Conservation (phyloP, 306 rosid species). For the Rubus parviflorus region DNA sequence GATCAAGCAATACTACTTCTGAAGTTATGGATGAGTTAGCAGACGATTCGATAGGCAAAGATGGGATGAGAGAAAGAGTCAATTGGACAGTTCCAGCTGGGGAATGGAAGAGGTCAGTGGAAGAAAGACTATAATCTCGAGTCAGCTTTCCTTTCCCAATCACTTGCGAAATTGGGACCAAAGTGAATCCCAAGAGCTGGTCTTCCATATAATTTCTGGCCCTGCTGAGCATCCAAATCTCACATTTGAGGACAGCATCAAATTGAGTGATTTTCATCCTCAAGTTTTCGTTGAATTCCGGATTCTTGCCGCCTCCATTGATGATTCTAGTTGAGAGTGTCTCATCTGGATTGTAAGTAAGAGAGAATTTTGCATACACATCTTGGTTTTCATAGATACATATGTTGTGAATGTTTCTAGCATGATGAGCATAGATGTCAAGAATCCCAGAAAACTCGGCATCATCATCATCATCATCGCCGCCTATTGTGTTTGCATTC, state of each 20-base stretch:
- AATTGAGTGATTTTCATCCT: slow-evolving; percentile 64
- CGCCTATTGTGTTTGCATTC: slow-evolving; percentile 30
- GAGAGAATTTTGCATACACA: slow-evolving; percentile 89
- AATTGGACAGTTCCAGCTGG: slow-evolving; percentile 91
- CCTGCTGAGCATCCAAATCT: slow-evolving; percentile 94
- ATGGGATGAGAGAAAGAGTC: slow-evolving; percentile 52
- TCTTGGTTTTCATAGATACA: slow-evolving; percentile 95
- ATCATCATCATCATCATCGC: slow-evolving; percentile 30
- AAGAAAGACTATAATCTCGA: slow-evolving; percentile 72
- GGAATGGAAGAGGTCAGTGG: slow-evolving; percentile 93
- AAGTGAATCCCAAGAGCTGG: slow-evolving; percentile 85
- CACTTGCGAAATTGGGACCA: slow-evolving; percentile 71
- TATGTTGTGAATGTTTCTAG: slow-evolving; percentile 85
- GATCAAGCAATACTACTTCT: slow-evolving; percentile 76
- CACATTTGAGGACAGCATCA: slow-evolving; percentile 86
- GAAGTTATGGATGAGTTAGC: slow-evolving; percentile 76
- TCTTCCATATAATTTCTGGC: slow-evolving; percentile 76
- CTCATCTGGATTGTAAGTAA: slow-evolving; percentile 85
- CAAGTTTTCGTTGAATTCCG: slow-evolving; percentile 72
- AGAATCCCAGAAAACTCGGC: slow-evolving; percentile 61
- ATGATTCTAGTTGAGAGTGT: slow-evolving; percentile 67
- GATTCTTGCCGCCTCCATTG: slow-evolving; percentile 79
- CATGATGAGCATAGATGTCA: slow-evolving; percentile 83
- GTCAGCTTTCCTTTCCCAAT: slow-evolving; percentile 65
- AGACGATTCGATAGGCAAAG: slow-evolving; percentile 37